Percentiles rank a stretch among this genome's conserved stretches.
Conservation (phyloP, 805 yeast species). For the Pichia manshurica region DNA sequence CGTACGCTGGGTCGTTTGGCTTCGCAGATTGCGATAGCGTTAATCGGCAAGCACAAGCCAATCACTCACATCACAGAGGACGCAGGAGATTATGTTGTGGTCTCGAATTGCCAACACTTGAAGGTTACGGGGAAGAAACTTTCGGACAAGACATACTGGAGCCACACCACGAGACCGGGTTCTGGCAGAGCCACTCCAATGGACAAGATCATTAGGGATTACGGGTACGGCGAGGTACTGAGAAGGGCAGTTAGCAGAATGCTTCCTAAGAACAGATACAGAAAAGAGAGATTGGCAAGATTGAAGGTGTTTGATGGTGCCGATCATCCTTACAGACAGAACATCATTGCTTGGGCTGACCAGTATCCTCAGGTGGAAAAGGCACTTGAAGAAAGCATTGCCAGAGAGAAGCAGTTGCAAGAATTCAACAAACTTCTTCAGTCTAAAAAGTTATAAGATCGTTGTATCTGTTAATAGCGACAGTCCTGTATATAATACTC, state of each 20-base stretch:
- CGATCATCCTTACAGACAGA: slow-evolving; percentile 78
- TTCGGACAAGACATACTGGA: slow-evolving; percentile 76
- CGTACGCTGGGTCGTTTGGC: slow-evolving; percentile 93
- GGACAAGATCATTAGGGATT: slow-evolving; percentile 66
- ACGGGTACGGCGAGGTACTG: slow-evolving; percentile 84
- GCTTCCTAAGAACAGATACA: slow-evolving; percentile 87
- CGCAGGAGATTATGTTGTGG: slow-evolving; percentile 95
- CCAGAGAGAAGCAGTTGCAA: slow-evolving; percentile 22
- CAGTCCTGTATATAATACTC: neutral
- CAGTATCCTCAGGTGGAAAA: slow-evolving; percentile 51
- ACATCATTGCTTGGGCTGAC: slow-evolving; percentile 80
- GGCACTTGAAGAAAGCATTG: slow-evolving; percentile 36
- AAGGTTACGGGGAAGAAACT: slow-evolving; percentile 83
- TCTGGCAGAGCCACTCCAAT: slow-evolving; percentile 76
- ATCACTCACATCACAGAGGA: slow-evolving; percentile 72
- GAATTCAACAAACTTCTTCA: slow-evolving; percentile 26
- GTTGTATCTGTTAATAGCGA: too few relatives aligned
- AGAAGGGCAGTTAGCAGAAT: slow-evolving; percentile 88
- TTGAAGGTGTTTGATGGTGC: slow-evolving; percentile 84
- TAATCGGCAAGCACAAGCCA: slow-evolving; percentile 98
- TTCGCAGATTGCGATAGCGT: slow-evolving; percentile 74
- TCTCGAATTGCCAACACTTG: slow-evolving; percentile 80
- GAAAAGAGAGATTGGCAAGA: slow-evolving; percentile 75
- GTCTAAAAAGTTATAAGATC: slow-evolving; percentile 17
- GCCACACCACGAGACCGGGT: slow-evolving; percentile 89